These are phyloP conservation scores for Zymoseptoria crescenta DNA, from an alignment of 2,329 filamentous ascomycete genomes.

Conservation along the genomic window DNA sequence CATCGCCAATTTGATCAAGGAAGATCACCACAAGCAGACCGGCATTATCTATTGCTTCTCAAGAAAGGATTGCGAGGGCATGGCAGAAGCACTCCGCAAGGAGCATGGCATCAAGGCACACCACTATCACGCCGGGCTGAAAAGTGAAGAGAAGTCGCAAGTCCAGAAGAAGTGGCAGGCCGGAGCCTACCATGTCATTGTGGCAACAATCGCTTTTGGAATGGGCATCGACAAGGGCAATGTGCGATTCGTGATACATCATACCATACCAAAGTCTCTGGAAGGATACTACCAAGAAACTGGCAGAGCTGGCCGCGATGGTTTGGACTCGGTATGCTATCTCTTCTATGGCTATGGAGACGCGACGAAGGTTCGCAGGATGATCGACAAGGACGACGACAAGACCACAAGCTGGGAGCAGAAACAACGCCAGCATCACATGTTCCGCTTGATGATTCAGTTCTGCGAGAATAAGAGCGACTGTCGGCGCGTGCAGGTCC, in stretches of 20 bases:
- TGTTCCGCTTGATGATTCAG: slow-evolving; percentile 76
- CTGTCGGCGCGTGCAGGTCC: slow-evolving; percentile 78
- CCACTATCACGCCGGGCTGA: slow-evolving; percentile 80
- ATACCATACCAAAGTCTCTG: slow-evolving; percentile 84
- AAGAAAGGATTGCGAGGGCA: slow-evolving; percentile 69
- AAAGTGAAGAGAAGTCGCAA: slow-evolving; percentile 54
- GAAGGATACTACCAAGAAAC: slow-evolving; percentile 99
- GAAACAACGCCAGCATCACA: slow-evolving; percentile 73
- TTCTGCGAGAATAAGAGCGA: slow-evolving; percentile 87
- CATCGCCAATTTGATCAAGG: slow-evolving; percentile 61
- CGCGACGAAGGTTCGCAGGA: slow-evolving; percentile 61
- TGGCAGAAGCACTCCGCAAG: slow-evolving; percentile 60
- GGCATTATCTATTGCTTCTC: slow-evolving; percentile 94
- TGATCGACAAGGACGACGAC: slow-evolving; percentile 63
- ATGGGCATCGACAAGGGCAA: slow-evolving; percentile 99
- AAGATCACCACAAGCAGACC: slow-evolving; percentile 61
- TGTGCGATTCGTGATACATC: slow-evolving; percentile 92
- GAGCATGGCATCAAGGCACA: slow-evolving; percentile 61
- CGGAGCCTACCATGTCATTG: slow-evolving; percentile 75
- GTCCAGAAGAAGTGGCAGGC: slow-evolving; percentile 78
- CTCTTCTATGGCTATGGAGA: slow-evolving; percentile 82
- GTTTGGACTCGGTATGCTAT: slow-evolving; percentile 78
- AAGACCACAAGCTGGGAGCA: slow-evolving; percentile 71
- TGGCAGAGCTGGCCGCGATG: slow-evolving; percentile 86
- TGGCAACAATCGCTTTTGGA: slow-evolving; percentile 95